Conservation (phyloP, 352 stramenopile genomes). For the Phytopythium oedochilum region DNA sequence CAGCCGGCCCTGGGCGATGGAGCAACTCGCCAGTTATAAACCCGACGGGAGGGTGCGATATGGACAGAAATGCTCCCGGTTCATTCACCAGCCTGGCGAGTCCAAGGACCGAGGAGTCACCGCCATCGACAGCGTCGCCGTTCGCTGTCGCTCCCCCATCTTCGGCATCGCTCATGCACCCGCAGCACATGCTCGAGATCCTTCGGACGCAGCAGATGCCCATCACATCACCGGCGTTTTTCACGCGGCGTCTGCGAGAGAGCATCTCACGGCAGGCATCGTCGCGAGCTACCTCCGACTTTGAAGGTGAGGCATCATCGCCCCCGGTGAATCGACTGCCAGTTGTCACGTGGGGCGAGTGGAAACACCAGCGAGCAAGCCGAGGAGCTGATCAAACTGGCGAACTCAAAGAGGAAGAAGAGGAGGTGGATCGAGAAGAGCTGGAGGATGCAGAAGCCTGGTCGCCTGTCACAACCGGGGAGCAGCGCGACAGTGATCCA, state of each 20-base stretch:
- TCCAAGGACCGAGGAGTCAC: background rate
- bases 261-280: constrained; percentile 4
- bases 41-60: constrained; percentile 1
- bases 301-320: background rate
- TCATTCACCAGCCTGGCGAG: background rate
- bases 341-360: constrained; percentile 34
- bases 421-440: constrained; percentile 6
- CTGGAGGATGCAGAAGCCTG: background rate
- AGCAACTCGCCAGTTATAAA: background rate
- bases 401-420: constrained; percentile 15
- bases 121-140: background rate
- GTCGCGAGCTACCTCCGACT: constrained; percentile 1
- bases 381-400: constrained; percentile 1
- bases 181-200: constrained; percentile 70
- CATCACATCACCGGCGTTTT: constrained; percentile 46
- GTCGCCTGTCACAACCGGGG: background rate
- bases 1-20: background rate
- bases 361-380: constrained; percentile 18
- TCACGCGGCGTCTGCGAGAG: constrained; percentile 38
- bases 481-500: background rate
- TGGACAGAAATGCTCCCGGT: background rate
- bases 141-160: background rate
- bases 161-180: constrained; percentile 30
- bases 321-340: constrained; percentile 18
- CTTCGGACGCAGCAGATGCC: constrained; percentile 66